A percentile compares a stretch with the other conserved stretches of the same genome.
Evolutionary conservation across 2,329 filamentous ascomycete species (phyloP).

Genomic region (Cadophora gregata): DNA sequence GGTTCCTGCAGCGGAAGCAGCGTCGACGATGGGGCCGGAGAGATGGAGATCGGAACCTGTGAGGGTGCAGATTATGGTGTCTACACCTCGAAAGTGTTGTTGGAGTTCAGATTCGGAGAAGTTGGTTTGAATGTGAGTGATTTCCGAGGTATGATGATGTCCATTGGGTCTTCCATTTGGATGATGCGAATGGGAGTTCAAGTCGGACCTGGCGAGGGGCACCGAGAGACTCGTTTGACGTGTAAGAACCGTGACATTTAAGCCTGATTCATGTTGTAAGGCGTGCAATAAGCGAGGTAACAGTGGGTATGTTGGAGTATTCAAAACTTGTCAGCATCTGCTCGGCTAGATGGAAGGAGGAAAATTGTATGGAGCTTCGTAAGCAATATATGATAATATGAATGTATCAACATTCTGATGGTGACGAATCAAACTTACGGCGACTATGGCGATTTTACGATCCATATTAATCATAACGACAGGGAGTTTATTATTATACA

Average conservation of each 20-base stretch:
- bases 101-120: conserved; percentile 18
- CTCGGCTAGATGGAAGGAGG: neutral
- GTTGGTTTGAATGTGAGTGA: conserved; percentile 25
- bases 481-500: too few relatives aligned
- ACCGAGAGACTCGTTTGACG: conserved; percentile 23
- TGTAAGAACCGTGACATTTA: conserved; percentile 26
- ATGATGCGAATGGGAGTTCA: conserved; percentile 17
- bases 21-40: conserved; percentile 12
- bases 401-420: neutral
- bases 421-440: conserved; percentile 17
- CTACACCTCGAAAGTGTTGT: conserved; percentile 2
- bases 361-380: neutral
- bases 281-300: conserved; percentile 26
- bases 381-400: too few relatives aligned
- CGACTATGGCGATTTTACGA: conserved; percentile 20
- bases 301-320: conserved; percentile 32
- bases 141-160: conserved; percentile 2
- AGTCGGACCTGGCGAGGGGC: neutral
- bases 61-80: conserved; percentile 23
- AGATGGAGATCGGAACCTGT: conserved; percentile 30
- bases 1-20: conserved; percentile 3
- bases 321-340: neutral
- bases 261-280: conserved; percentile 17
- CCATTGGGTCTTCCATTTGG: neutral
- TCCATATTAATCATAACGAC: neutral